Evolutionary conservation across 1,139 yeast genomes (phyloP).

Genomic region (Yamadazyma triangularis): DNA sequence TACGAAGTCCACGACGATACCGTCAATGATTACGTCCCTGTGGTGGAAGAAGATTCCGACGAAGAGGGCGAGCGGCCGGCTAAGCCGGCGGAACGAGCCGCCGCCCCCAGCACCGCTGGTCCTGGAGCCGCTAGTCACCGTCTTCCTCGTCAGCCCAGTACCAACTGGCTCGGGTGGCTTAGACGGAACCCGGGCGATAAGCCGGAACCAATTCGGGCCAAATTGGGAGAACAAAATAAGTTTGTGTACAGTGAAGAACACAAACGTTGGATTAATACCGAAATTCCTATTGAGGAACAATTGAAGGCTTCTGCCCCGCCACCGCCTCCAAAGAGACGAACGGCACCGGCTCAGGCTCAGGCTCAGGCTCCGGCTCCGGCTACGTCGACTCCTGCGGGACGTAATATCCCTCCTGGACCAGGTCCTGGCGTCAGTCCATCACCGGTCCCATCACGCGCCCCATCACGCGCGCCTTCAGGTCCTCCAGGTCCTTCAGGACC

Average conservation of each 20-base stretch:
- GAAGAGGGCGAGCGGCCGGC: conserved; percentile 22
- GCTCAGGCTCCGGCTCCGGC: conserved; percentile 8
- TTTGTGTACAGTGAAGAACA: conserved; percentile 81
- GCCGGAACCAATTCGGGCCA: conserved; percentile 77
- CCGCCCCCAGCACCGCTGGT: conserved; percentile 12
- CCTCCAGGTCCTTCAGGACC: conserved; percentile 4
- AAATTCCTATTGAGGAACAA: conserved; percentile 68
- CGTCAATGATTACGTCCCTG: conserved; percentile 41
- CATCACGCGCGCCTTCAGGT: not conserved
- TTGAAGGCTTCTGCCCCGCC: conserved; percentile 58
- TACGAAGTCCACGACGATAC: conserved; percentile 47
- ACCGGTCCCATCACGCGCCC: too few species aligned
- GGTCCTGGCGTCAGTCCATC: conserved; percentile 3
- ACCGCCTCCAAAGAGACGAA: conserved; percentile 63
- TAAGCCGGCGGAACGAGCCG: conserved; percentile 11
- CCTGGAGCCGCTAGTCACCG: not conserved
- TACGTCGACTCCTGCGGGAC: conserved; percentile 8
- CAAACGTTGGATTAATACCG: conserved; percentile 82
- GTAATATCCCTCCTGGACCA: conserved; percentile 5
- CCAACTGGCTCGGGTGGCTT: conserved; percentile 53
- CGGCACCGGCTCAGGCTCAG: conserved; percentile 19
- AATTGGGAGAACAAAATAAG: conserved; percentile 73
- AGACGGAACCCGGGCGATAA: conserved; percentile 47
- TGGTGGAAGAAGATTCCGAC: conserved; percentile 43
- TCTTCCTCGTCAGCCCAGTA: conserved; percentile 3